Evolutionary conservation across 2,329 filamentous ascomycete species (phyloP).

Genomic region (Colletotrichum sp.): DNA sequence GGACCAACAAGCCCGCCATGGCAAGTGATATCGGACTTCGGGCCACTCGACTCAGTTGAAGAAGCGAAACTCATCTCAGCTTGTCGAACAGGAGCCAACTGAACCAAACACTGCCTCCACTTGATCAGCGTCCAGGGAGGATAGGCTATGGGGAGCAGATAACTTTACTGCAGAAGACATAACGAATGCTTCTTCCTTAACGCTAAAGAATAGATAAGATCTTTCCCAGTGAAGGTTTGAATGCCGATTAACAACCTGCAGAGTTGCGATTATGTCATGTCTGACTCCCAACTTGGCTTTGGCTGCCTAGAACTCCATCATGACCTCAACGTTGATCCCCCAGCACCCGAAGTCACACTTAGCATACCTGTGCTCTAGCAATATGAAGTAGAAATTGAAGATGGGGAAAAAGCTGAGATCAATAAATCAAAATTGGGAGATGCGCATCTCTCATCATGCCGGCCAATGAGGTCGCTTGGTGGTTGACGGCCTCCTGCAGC

Average conservation of each 20-base stretch:
- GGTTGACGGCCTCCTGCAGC: background rate
- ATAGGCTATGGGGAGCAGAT: background rate
- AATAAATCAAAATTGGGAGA: background rate
- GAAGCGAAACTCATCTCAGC: too few relatives aligned
- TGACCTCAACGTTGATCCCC: background rate
- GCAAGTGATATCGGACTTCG: background rate
- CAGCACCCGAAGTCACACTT: background rate
- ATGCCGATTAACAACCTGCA: background rate
- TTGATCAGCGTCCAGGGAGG: too few relatives aligned
- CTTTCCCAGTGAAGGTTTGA: background rate
- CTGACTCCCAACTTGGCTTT: background rate
- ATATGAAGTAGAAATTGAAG: too few relatives aligned
- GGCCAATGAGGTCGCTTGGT: background rate
- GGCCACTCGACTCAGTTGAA: background rate
- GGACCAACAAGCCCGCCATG: too few relatives aligned
- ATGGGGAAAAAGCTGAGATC: too few relatives aligned
- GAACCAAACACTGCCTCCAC: background rate
- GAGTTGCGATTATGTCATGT: background rate
- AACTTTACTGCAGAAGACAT: background rate
- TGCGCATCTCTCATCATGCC: background rate
- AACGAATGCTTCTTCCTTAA: background rate
- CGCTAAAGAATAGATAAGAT: background rate
- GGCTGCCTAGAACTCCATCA: background rate
- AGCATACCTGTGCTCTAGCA: background rate
- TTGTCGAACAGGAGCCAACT: too few relatives aligned